Conservation (phyloP, 208 protist species). For the Acanthamoeba lenticulata region DNA sequence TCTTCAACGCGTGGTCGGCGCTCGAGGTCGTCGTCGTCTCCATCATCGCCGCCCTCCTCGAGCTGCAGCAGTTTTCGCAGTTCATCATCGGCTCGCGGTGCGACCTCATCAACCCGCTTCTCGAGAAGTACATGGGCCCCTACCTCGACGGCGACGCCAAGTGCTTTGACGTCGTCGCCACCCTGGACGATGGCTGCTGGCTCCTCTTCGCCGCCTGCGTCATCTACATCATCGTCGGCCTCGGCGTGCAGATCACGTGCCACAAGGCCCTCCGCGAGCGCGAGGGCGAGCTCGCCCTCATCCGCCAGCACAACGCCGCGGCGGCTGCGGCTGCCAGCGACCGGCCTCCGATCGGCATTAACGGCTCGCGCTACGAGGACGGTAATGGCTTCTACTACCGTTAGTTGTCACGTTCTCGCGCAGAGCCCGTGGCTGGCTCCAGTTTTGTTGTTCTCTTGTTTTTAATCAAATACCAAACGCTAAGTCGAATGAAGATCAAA, state of each 20-base stretch:
- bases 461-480: not conserved
- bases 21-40: constrained; percentile 92
- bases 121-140: constrained; percentile 71
- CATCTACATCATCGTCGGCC: constrained; percentile 68
- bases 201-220: constrained; percentile 71
- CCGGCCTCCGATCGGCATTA: too few species aligned
- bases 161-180: constrained; percentile 81
- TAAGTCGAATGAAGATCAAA: not conserved
- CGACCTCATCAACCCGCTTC: constrained; percentile 78
- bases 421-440: too few species aligned
- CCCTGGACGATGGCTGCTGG: constrained; percentile 72
- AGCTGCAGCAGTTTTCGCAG: constrained; percentile 92
- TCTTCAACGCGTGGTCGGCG: constrained; percentile 92
- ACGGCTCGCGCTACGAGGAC: too few species aligned
- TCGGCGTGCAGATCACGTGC: constrained; percentile 48
- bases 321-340: too few species aligned
- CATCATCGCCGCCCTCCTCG: constrained; percentile 91
- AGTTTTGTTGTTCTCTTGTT: too few species aligned
- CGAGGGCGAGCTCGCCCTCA: not conserved
- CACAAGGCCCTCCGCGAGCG: not conserved
- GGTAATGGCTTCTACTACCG: too few species aligned
- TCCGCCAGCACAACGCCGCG: too few species aligned
- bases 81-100: constrained; percentile 90
- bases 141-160: constrained; percentile 53
- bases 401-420: too few species aligned